phyloP scores from a whole-genome alignment of 1,284 basidiomycete species.

The Serendipita sp. region DNA sequence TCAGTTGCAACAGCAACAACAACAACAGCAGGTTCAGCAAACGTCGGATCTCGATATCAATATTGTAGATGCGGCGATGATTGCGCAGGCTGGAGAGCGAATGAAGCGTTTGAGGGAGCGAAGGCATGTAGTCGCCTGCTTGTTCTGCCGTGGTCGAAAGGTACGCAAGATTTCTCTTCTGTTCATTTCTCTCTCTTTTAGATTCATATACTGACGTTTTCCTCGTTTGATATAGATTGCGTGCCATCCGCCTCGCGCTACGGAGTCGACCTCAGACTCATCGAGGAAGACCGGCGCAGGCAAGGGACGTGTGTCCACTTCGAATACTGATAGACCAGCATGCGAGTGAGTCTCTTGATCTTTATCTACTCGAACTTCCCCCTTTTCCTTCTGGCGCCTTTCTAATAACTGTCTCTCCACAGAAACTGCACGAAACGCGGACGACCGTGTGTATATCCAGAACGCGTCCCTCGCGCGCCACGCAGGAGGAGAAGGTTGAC shows the following conservation, averaged over 20 bases:
- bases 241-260: background rate
- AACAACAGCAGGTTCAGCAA: background rate
- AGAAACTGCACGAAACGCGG: background rate
- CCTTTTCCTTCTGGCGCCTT: background rate
- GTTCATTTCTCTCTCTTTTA: background rate
- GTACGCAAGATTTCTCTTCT: background rate
- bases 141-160: slow-evolving; percentile 2
- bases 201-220: background rate
- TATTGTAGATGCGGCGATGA: background rate
- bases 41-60: background rate
- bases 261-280: background rate
- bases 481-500: background rate
- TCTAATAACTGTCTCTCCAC: background rate
- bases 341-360: background rate
- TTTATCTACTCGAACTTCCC: background rate
- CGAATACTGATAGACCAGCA: background rate
- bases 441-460: background rate
- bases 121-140: background rate
- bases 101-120: background rate
- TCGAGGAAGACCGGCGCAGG: background rate
- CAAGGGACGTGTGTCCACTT: background rate
- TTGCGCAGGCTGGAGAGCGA: background rate
- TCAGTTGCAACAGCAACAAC: background rate
- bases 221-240: background rate
- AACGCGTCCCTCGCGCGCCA: background rate